A percentile compares a stretch with the other conserved stretches of the same genome.
Conservation (phyloP, 1,284 basidiomycete genomes). For the Agaricales sp. region DNA sequence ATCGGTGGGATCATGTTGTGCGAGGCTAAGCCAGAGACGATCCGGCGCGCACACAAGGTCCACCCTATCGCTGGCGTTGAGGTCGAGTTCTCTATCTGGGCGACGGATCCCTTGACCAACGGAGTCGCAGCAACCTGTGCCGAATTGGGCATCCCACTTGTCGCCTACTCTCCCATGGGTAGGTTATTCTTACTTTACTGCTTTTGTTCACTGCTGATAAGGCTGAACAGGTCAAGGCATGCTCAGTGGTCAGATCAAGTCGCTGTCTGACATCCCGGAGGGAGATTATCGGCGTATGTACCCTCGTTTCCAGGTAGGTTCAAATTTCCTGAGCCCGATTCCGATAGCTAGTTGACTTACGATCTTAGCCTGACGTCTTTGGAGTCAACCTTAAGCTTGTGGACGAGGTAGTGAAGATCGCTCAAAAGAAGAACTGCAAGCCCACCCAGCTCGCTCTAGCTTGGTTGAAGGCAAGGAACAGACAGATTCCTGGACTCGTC, state of each 20-base stretch:
- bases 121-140: conserved; percentile 25
- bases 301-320: not conserved
- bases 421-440: conserved; percentile 29
- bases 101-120: conserved; percentile 11
- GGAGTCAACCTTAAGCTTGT: conserved; percentile 44
- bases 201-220: not conserved
- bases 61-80: conserved; percentile 36
- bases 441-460: conserved; percentile 43
- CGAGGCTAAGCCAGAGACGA: conserved; percentile 26
- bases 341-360: too few species aligned
- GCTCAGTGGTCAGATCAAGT: conserved; percentile 38
- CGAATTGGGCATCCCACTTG: conserved; percentile 38
- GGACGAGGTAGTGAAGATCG: conserved; percentile 31
- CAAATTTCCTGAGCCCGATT: not conserved
- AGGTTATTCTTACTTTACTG: not conserved
- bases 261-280: conserved; percentile 29
- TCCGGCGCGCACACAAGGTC: conserved; percentile 31
- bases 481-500: conserved; percentile 22
- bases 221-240: conserved; percentile 49
- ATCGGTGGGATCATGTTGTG: conserved; percentile 19
- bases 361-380: conserved; percentile 23
- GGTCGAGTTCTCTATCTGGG: conserved; percentile 44
- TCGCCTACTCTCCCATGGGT: conserved; percentile 39
- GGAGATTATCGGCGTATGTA: not conserved
- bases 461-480: conserved; percentile 28